Base-by-base conservation (phyloP, 225 moss, liverwort and hornwort species). In the Neckera pumila region DNA sequence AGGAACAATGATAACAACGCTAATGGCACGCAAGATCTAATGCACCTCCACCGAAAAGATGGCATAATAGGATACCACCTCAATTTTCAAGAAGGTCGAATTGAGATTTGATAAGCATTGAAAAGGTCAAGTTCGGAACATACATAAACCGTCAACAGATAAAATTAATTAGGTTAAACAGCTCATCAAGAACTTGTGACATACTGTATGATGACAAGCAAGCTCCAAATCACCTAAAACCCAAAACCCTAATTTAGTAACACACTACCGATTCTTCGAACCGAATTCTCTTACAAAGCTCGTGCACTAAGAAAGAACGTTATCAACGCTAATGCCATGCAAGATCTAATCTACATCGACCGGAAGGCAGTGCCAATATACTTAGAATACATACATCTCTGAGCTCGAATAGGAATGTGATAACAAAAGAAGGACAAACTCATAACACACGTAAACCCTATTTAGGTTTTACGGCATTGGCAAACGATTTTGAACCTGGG, bases 401-500 rank as follows among this genome's bases (percentile, higher is more conserved):
- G n/a, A 59, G 54, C 34, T 85, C 61, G 25, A 85, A 51, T 56
- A 27, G 81, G 69, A 82, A 77, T 57, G 36, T 40, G 70, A 78
- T 38, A 63, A 61, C 56, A 63, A 58, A 73, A 72, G 3, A 60
- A 58, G 58, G 40, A 7, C 25, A 74, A 76, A 64, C 42, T 64
- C 51, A 33, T 14, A 85, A 73, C 45, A 84, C 63, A 83, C 3
- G 17, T 25, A 57, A 85, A 62, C 66, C 81, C 65, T 73, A 62
- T 54, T 56, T 56, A 66, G 71, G 36, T 53, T 56, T 30, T 34
- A 13, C 28, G 11, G 64, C 58, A 89, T 34, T 10, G 27, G n/a
- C 30, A 82, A 72, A 80, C 47, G 60, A 36, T 30, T 51, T 14
- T n/a, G 34, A 64, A 97, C 97, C 93, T 97, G 98, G 38, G 96